Conservation (phyloP, 192 early-diverging fungal genomes). For the Lobosporangium transversale region DNA sequence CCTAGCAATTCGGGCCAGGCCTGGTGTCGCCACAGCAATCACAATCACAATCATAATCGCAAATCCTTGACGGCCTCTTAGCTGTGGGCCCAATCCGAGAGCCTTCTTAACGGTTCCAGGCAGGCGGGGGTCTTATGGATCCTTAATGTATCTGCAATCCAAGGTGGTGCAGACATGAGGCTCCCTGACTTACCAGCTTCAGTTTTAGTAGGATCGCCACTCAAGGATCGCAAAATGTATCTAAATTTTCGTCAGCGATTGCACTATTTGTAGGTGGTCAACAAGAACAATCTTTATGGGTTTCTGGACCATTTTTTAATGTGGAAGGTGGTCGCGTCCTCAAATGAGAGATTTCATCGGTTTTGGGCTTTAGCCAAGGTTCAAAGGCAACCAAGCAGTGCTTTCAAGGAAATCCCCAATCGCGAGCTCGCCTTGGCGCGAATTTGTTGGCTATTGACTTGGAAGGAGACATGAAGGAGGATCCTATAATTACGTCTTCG, state of each 20-base stretch:
- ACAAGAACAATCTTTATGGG: slow-evolving; percentile 9
- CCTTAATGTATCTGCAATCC: neutral
- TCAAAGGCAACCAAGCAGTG: neutral
- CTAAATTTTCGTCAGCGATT: neutral
- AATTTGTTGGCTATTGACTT: slow-evolving; percentile 1
- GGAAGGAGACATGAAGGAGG: slow-evolving; percentile 6
- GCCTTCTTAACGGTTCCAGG: slow-evolving; percentile 8
- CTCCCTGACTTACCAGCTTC: neutral
- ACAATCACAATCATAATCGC: neutral
- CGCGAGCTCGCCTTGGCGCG: slow-evolving; percentile 1
- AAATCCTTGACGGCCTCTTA: neutral
- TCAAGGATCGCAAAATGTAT: slow-evolving; percentile 10
- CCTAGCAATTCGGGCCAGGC: slow-evolving; percentile 11
- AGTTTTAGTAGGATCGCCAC: neutral
- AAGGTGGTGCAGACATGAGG: neutral
- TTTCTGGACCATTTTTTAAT: slow-evolving; percentile 6
- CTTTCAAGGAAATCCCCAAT: neutral
- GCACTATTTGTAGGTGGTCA: neutral
- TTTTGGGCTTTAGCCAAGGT: neutral
- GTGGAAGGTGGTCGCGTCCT: slow-evolving; percentile 7
- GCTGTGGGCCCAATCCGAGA: slow-evolving; percentile 8
- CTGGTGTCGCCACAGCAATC: neutral
- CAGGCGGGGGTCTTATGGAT: slow-evolving; percentile 13
- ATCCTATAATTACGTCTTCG: slow-evolving; percentile 3
- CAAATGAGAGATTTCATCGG: neutral